A percentile compares a stretch with the other conserved stretches of the same genome.
These are phyloP conservation scores for Diaporthe sp. DNA, from an alignment of 2,329 filamentous ascomycete genomes.

Conservation along the genomic window DNA sequence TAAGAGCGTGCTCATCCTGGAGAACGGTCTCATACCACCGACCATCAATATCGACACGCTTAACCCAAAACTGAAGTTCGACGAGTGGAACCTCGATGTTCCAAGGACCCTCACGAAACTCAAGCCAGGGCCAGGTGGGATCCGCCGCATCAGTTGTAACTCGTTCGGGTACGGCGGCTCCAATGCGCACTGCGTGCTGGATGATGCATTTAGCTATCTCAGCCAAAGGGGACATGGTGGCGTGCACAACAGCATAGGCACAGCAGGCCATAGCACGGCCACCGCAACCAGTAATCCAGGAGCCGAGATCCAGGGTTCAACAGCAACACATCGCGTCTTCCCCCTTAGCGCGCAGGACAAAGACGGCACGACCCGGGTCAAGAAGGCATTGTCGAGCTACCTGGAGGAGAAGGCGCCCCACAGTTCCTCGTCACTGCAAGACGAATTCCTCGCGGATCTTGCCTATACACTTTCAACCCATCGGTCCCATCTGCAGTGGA, in stretches of 20 bases:
- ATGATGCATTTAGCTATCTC: constrained; percentile 4
- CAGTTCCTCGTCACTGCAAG: neutral
- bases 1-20: constrained; percentile 10
- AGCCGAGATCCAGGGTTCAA: neutral
- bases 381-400: neutral
- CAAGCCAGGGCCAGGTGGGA: neutral
- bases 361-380: neutral
- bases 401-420: neutral
- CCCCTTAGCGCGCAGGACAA: neutral
- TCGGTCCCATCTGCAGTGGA: constrained; percentile 1
- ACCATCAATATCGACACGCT: constrained; percentile 45
- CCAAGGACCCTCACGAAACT: neutral
- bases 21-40: constrained; percentile 44
- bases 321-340: neutral
- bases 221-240: neutral
- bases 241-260: neutral
- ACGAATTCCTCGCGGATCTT: neutral
- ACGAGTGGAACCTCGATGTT: neutral
- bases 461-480: constrained; percentile 10
- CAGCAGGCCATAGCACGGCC: neutral
- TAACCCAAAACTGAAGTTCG: constrained; percentile 19
- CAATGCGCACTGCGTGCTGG: constrained; percentile 1
- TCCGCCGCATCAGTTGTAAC: constrained; percentile 1
- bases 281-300: neutral
- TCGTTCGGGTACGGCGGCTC: constrained; percentile 19